These are phyloP conservation scores for Suhomyces wounanorum DNA, from an alignment of 1,139 yeast species.

Conservation along the genomic window DNA sequence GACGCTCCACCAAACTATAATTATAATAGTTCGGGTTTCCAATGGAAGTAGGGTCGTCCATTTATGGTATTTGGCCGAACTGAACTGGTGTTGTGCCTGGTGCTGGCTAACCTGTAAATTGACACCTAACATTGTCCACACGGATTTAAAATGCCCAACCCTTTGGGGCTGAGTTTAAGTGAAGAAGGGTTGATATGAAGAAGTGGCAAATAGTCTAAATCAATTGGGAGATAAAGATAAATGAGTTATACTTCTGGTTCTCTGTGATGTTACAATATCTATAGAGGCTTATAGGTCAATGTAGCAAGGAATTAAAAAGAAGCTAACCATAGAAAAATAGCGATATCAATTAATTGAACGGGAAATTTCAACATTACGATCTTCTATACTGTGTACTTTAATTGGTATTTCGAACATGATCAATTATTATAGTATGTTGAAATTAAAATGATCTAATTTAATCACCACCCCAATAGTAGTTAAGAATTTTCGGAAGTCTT, in stretches of 20 bases:
- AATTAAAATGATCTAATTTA: too few species aligned
- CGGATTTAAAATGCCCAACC: background rate
- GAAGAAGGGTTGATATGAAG: background rate
- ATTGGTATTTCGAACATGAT: too few species aligned
- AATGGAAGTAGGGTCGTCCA: background rate
- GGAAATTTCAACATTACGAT: too few species aligned
- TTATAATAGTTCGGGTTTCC: background rate
- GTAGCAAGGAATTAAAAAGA: background rate
- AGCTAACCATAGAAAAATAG: background rate
- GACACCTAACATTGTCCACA: background rate
- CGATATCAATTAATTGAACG: background rate
- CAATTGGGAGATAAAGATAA: background rate
- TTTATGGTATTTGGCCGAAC: background rate
- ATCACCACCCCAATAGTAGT: too few species aligned
- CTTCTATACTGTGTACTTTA: too few species aligned
- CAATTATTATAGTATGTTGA: too few species aligned
- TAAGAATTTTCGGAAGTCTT: too few species aligned
- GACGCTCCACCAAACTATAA: conserved; percentile 11
- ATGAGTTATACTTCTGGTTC: background rate
- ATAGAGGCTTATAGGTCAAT: background rate
- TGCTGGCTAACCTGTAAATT: background rate
- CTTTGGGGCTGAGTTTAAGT: background rate
- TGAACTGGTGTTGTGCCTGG: background rate
- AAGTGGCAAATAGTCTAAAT: background rate
- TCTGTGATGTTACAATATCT: background rate